phyloP scores from a whole-genome alignment of 306 rosid species.

The Glycine tomentella region DNA sequence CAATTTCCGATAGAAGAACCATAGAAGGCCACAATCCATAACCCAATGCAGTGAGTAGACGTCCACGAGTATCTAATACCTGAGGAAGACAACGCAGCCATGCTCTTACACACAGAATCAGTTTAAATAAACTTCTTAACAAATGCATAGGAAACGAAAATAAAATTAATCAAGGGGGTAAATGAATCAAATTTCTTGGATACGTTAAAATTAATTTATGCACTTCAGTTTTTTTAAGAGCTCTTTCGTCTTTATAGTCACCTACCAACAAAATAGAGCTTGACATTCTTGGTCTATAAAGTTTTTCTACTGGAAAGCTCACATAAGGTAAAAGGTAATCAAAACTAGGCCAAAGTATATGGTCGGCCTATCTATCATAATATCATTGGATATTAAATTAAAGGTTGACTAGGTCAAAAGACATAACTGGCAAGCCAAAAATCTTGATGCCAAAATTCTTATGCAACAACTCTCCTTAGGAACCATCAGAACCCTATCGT shows the following conservation, averaged over 20 bases:
- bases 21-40: constrained; percentile 81
- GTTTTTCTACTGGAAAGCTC: neutral
- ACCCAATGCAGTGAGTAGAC: constrained; percentile 70
- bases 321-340: neutral
- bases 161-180: neutral
- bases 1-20: constrained; percentile 77
- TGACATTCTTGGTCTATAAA: neutral
- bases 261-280: neutral
- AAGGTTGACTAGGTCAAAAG: neutral
- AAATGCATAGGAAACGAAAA: neutral
- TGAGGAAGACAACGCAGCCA: constrained; percentile 37
- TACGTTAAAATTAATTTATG: neutral
- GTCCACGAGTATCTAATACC: constrained; percentile 75
- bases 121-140: neutral
- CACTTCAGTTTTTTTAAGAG: neutral
- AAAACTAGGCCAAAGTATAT: neutral
- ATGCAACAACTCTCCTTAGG: constrained; percentile 22
- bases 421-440: constrained; percentile 16
- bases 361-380: neutral
- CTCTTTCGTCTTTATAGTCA: neutral
- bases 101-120: neutral
- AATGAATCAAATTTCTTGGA: neutral
- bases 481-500: neutral
- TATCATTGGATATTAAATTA: neutral
- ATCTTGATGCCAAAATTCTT: neutral